Evolutionary conservation across 1,139 yeast species (phyloP).

Genomic region (Pichia sp.): DNA sequence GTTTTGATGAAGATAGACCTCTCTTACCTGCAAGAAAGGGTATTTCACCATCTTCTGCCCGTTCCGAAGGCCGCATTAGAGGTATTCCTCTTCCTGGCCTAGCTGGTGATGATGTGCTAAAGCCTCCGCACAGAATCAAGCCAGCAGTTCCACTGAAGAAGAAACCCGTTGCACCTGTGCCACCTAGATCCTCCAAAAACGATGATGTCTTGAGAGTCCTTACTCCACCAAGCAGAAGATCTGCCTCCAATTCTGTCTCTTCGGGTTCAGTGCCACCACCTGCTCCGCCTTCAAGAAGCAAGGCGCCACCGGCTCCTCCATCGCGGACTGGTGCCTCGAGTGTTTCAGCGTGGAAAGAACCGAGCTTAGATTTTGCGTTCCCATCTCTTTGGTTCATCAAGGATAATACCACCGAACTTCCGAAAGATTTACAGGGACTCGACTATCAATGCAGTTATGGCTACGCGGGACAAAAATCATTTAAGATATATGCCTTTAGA

Average conservation of each 20-base stretch:
- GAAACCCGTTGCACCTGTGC: not conserved
- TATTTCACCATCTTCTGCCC: too few species aligned
- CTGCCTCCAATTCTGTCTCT: constrained; percentile 2
- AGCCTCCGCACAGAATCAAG: constrained; percentile 8
- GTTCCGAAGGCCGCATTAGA: constrained; percentile 1
- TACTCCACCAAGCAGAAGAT: constrained; percentile 11
- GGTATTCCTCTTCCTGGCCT: constrained; percentile 12
- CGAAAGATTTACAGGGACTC: constrained; percentile 33
- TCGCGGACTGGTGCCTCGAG: constrained; percentile 7
- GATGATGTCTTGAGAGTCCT: not conserved
- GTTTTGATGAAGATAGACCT: constrained; percentile 15
- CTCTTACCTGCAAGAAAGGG: constrained; percentile 10
- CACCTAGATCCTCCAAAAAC: not conserved
- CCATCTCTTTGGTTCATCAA: constrained; percentile 40
- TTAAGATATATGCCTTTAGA: constrained; percentile 31
- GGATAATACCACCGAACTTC: constrained; percentile 27
- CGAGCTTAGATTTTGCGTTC: constrained; percentile 37
- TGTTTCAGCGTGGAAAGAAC: constrained; percentile 23
- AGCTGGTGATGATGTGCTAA: constrained; percentile 3
- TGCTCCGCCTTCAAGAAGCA: constrained; percentile 12
- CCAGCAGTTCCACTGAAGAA: not conserved
- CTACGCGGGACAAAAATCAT: constrained; percentile 21
- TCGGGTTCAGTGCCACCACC: constrained; percentile 13
- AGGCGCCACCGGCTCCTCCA: constrained; percentile 19
- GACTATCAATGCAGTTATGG: constrained; percentile 32